These are phyloP conservation scores for Phytophthora idaei DNA, from an alignment of 352 stramenopile species.

Conservation along the genomic window DNA sequence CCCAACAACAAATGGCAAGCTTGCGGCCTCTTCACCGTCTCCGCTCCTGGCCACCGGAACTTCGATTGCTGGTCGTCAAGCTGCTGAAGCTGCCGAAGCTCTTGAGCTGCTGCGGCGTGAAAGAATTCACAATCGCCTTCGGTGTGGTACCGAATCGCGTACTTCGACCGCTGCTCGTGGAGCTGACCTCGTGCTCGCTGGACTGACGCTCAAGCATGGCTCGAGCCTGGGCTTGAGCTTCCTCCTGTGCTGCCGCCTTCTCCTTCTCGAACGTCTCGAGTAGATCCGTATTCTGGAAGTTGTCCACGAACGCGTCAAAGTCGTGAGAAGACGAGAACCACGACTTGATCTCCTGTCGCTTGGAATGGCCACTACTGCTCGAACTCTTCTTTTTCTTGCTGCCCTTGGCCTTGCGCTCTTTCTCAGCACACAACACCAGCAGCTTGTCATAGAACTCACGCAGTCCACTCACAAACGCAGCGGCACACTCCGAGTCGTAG, in stretches of 20 bases:
- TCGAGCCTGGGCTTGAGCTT: constrained; percentile 37
- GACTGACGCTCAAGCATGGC: constrained; percentile 39
- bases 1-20: background rate
- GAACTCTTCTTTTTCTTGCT: constrained; percentile 54
- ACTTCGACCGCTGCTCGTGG: constrained; percentile 45
- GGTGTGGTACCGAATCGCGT: constrained; percentile 39
- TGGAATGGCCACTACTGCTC: constrained; percentile 60
- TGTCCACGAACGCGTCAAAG: constrained; percentile 80
- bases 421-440: constrained; percentile 56
- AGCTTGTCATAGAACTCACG: constrained; percentile 78
- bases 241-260: constrained; percentile 31
- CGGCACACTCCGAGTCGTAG: constrained; percentile 67
- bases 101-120: constrained; percentile 50
- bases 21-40: constrained; percentile 20
- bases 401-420: constrained; percentile 59
- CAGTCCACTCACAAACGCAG: constrained; percentile 57
- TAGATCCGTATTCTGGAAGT: constrained; percentile 62
- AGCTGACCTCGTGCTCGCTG: constrained; percentile 44
- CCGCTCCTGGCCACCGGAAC: constrained; percentile 35
- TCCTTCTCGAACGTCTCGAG: constrained; percentile 56
- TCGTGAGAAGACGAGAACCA: constrained; percentile 88
- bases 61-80: constrained; percentile 42
- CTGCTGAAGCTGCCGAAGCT: constrained; percentile 77
- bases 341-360: constrained; percentile 82
- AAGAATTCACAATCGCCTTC: constrained; percentile 46